A percentile compares a stretch with the other conserved stretches of the same genome.
Evolutionary conservation across 345 rosid species (phyloP).

Genomic region (Microcos paniculata): DNA sequence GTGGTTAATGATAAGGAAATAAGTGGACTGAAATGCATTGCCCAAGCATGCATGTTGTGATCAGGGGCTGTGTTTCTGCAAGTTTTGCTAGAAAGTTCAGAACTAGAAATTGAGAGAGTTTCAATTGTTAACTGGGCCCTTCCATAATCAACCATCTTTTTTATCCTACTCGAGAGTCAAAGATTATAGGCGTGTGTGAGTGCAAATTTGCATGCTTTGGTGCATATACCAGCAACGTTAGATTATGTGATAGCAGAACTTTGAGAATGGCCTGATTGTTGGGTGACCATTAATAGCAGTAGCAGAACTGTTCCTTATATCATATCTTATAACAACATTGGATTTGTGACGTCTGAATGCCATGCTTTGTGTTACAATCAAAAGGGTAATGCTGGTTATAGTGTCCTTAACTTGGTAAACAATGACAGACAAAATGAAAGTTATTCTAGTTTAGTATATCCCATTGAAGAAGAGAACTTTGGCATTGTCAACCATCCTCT

Average conservation of each 20-base stretch:
- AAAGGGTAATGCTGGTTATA: background rate
- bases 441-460: slow-evolving; percentile 51
- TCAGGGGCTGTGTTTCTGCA: background rate
- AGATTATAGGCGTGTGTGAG: background rate
- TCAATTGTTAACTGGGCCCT: background rate
- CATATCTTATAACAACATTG: slow-evolving; percentile 20
- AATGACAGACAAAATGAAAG: background rate
- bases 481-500: slow-evolving; percentile 53
- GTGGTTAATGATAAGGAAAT: background rate
- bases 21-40: background rate
- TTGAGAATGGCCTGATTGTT: background rate
- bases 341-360: slow-evolving; percentile 38
- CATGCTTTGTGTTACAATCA: slow-evolving; percentile 19
- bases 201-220: background rate
- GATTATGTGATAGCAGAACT: background rate
- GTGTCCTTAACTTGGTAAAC: background rate
- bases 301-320: background rate
- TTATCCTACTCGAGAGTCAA: background rate
- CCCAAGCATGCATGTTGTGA: background rate
- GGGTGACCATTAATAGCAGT: background rate
- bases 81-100: background rate
- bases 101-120: background rate
- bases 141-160: background rate
- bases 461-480: slow-evolving; percentile 48
- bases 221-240: background rate